Evolutionary conservation across 495 filamentous ascomycete genomes (phyloP).

Genomic region (Hypoxylon lienhwacheense): DNA sequence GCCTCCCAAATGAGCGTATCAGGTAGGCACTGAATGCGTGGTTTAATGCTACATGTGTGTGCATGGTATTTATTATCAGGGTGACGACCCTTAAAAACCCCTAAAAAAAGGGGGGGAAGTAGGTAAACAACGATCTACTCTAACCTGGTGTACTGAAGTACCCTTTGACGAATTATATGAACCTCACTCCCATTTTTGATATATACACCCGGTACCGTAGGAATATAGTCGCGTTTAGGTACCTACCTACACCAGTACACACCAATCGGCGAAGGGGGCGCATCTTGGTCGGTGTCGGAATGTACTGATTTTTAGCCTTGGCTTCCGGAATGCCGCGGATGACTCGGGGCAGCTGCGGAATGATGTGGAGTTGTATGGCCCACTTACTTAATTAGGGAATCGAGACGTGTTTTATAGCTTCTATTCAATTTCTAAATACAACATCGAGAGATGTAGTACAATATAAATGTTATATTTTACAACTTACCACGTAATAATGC

Average conservation of each 20-base stretch:
- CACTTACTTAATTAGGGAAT: slow-evolving; percentile 29
- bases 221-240: too few relatives aligned
- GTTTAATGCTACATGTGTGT: slow-evolving; percentile 27
- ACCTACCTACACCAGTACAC: not conserved
- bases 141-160: too few relatives aligned
- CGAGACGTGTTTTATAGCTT: not conserved
- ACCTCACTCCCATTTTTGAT: too few relatives aligned
- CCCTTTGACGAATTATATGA: too few relatives aligned
- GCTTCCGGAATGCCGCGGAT: slow-evolving; percentile 20
- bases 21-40: slow-evolving; percentile 3
- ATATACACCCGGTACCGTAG: too few relatives aligned
- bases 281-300: not conserved
- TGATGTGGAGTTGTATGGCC: slow-evolving; percentile 7
- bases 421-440: not conserved
- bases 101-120: too few relatives aligned
- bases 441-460: not conserved
- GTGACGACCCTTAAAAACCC: too few relatives aligned
- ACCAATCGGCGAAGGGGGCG: not conserved
- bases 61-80: too few relatives aligned
- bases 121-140: too few relatives aligned
- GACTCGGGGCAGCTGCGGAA: not conserved
- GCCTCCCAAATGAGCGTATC: slow-evolving; percentile 1
- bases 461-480: too few relatives aligned
- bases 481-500: slow-evolving; percentile 3
- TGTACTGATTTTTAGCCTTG: not conserved